Percentiles rank a stretch among this genome's conserved stretches.
phyloP scores from a whole-genome alignment of 2,329 filamentous ascomycete species.

The Meredithiella fracta region DNA sequence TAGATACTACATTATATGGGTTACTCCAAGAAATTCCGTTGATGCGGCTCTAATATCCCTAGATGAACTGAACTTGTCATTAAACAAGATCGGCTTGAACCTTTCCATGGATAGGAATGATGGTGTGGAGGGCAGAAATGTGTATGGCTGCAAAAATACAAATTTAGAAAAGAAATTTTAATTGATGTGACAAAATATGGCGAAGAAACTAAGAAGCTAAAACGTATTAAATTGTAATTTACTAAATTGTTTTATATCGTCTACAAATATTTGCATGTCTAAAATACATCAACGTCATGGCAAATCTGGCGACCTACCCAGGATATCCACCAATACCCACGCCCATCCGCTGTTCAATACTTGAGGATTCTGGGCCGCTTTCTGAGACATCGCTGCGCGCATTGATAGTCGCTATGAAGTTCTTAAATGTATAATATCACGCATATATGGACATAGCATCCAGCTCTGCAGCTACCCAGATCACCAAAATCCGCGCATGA shows the following conservation, averaged over 20 bases:
- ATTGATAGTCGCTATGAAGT: not conserved
- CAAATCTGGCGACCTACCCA: not conserved
- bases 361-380: conserved; percentile 6
- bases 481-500: not conserved
- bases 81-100: not conserved
- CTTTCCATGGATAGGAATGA: not conserved
- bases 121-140: not conserved
- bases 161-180: too few species aligned
- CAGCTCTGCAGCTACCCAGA: not conserved
- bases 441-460: not conserved
- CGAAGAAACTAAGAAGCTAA: too few species aligned
- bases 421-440: not conserved
- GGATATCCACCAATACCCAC: not conserved
- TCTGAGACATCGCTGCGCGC: not conserved
- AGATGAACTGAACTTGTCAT: not conserved
- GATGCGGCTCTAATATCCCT: not conserved
- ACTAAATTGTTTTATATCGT: too few species aligned
- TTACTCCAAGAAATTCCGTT: not conserved
- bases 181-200: too few species aligned
- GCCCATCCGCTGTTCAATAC: not conserved
- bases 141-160: not conserved
- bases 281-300: not conserved
- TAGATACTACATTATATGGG: too few species aligned
- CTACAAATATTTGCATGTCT: too few species aligned
- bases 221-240: too few species aligned